These are phyloP conservation scores for Schizochytrium sp. DNA, from an alignment of 108 stramenopile species.

Conservation along the genomic window DNA sequence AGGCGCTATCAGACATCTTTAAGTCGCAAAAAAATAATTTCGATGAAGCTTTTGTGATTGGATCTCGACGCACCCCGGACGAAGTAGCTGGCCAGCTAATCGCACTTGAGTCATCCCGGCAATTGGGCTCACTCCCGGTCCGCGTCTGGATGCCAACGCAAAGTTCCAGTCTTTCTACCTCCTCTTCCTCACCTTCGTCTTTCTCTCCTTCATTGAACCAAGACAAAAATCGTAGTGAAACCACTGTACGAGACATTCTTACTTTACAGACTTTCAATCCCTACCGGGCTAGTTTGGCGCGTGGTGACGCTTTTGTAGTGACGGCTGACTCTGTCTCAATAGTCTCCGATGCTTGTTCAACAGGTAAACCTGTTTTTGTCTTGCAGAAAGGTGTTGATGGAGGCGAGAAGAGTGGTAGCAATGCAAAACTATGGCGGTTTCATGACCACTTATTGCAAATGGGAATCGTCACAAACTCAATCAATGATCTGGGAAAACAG, in stretches of 20 bases:
- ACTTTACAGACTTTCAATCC: neutral
- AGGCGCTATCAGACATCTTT: neutral
- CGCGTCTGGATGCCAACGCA: neutral
- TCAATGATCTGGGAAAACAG: neutral
- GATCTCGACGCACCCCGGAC: constrained; percentile 39
- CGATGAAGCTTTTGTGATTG: neutral
- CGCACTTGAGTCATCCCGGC: neutral
- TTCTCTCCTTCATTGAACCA: neutral
- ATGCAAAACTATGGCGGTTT: neutral
- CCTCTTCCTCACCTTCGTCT: neutral
- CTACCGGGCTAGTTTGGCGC: constrained; percentile 2
- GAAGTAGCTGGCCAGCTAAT: neutral
- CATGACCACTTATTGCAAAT: neutral
- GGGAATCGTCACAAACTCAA: neutral
- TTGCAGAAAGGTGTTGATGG: constrained; percentile 37
- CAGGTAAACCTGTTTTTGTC: constrained; percentile 34
- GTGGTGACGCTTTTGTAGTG: constrained; percentile 45
- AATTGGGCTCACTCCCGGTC: neutral
- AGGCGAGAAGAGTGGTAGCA: too few species aligned
- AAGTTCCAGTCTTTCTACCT: too few species aligned
- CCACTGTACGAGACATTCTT: neutral
- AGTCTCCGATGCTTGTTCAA: neutral
- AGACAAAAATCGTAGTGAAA: neutral
- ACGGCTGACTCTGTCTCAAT: constrained; percentile 47
- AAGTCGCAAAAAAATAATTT: neutral